A percentile compares a stretch with the other conserved stretches of the same genome.
These are phyloP conservation scores for Penicillium atrosanguineum DNA, from an alignment of 495 filamentous ascomycete genomes.

Conservation along the genomic window DNA sequence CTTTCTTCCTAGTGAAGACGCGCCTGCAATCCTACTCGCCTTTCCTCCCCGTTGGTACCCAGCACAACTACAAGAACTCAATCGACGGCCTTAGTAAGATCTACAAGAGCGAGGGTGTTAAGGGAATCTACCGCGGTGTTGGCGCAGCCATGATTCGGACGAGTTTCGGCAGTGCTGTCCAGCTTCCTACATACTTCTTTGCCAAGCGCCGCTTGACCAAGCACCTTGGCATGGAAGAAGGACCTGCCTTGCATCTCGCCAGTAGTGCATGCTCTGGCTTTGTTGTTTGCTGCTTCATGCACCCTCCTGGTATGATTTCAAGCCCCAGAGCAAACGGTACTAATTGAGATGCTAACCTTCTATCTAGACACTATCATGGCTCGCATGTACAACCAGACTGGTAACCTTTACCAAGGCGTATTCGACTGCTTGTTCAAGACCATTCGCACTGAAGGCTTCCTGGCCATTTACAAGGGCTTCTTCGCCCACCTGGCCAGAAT, in stretches of 20 bases:
- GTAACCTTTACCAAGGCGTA: constrained; percentile 88
- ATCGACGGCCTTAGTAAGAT: constrained; percentile 80
- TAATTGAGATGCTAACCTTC: constrained; percentile 15
- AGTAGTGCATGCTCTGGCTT: constrained; percentile 91
- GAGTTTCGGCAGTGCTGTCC: constrained; percentile 90
- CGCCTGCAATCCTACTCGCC: constrained; percentile 92
- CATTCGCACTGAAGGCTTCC: constrained; percentile 80
- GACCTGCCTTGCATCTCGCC: constrained; percentile 81
- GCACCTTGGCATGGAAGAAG: constrained; percentile 86
- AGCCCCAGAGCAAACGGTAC: background rate
- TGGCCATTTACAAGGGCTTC: constrained; percentile 98
- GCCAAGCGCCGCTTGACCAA: constrained; percentile 80
- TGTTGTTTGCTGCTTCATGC: constrained; percentile 97
- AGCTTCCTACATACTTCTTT: constrained; percentile 97
- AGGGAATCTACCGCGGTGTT: constrained; percentile 84
- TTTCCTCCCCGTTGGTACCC: constrained; percentile 91
- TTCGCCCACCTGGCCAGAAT: constrained; percentile 94
- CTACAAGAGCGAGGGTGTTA: constrained; percentile 69
- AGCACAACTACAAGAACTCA: constrained; percentile 87
- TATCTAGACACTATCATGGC: constrained; percentile 92
- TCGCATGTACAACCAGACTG: constrained; percentile 97
- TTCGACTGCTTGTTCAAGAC: constrained; percentile 93
- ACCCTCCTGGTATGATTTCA: constrained; percentile 72
- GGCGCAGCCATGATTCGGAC: constrained; percentile 96
- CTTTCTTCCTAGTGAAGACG: constrained; percentile 99